Percentiles rank a stretch among this genome's conserved stretches.
Evolutionary conservation across 2,329 filamentous ascomycete genomes (phyloP).

Genomic region (Fusarium nelsonii): DNA sequence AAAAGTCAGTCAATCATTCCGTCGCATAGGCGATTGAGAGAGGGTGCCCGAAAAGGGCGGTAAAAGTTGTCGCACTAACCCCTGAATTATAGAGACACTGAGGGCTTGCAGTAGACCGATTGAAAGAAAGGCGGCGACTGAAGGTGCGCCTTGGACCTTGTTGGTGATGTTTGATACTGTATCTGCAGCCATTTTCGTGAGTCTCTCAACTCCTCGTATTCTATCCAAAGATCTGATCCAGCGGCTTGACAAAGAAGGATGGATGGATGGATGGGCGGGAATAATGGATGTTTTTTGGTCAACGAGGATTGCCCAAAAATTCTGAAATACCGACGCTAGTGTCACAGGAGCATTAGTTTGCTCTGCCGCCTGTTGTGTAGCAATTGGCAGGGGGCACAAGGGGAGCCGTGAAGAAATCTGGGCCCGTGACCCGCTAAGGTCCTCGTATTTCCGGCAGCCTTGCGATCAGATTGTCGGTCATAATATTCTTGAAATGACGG

Average conservation of each 20-base stretch:
- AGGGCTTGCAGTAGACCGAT: slow-evolving; percentile 6
- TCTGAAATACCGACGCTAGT: slow-evolving; percentile 9
- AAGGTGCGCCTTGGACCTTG: background rate
- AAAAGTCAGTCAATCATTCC: background rate
- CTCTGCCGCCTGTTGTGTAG: background rate
- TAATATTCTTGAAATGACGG: slow-evolving; percentile 1
- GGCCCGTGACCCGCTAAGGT: background rate
- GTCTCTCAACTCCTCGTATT: background rate
- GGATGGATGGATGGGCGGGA: no score
- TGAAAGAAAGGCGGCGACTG: background rate
- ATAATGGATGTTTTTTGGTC: background rate
- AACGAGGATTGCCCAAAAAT: background rate
- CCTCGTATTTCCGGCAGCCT: background rate
- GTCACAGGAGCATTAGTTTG: background rate
- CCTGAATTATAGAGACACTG: background rate
- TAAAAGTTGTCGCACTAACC: background rate
- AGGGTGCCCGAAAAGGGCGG: background rate
- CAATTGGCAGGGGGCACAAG: background rate
- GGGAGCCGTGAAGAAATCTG: background rate
- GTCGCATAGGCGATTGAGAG: no score
- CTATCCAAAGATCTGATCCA: no score
- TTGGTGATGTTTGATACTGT: slow-evolving; percentile 2
- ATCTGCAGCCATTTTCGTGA: background rate
- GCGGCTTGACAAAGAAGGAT: no score
- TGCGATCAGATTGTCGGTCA: background rate